phyloP scores from a whole-genome alignment of 495 filamentous ascomycete species.

The Articulospora tetracladia region DNA sequence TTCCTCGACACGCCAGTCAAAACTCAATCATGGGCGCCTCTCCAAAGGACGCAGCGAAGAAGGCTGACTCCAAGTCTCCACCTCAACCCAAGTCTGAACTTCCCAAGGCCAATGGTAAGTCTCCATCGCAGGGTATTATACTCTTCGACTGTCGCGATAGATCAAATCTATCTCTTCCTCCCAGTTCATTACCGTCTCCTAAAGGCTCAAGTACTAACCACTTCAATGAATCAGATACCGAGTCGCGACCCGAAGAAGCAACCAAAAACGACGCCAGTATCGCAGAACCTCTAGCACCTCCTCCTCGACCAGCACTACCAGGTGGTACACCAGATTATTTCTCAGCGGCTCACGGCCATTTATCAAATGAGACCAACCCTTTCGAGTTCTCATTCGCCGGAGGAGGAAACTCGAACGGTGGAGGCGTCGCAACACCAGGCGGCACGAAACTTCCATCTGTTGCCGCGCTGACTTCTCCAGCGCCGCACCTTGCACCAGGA shows the following conservation, averaged over 20 bases:
- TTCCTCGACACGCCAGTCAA: not conserved
- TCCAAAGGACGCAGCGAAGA: constrained; percentile 18
- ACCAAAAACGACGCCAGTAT: constrained; percentile 28
- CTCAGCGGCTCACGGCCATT: constrained; percentile 55
- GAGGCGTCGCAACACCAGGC: constrained; percentile 74
- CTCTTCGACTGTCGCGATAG: not conserved
- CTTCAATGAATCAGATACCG: constrained; percentile 2
- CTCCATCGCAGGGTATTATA: not conserved
- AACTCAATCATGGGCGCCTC: constrained; percentile 21
- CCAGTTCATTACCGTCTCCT: not conserved
- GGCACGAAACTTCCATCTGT: constrained; percentile 89
- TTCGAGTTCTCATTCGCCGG: constrained; percentile 91
- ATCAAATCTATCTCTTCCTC: not conserved
- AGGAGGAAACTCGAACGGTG: constrained; percentile 25
- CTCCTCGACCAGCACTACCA: constrained; percentile 63
- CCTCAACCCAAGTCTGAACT: constrained; percentile 17
- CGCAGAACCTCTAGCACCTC: constrained; percentile 63
- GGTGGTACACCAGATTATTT: constrained; percentile 79
- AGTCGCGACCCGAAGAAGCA: constrained; percentile 5
- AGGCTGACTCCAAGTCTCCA: constrained; percentile 17
- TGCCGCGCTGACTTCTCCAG: constrained; percentile 87
- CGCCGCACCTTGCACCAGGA: constrained; percentile 63
- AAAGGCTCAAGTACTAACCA: not conserved
- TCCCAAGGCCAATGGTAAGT: constrained; percentile 5
- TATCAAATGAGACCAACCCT: constrained; percentile 85